A percentile compares a stretch with the other conserved stretches of the same genome.
These are phyloP conservation scores for Fraxinus cuspidata DNA, from an alignment of 257 asterid species.

Conservation along the genomic window DNA sequence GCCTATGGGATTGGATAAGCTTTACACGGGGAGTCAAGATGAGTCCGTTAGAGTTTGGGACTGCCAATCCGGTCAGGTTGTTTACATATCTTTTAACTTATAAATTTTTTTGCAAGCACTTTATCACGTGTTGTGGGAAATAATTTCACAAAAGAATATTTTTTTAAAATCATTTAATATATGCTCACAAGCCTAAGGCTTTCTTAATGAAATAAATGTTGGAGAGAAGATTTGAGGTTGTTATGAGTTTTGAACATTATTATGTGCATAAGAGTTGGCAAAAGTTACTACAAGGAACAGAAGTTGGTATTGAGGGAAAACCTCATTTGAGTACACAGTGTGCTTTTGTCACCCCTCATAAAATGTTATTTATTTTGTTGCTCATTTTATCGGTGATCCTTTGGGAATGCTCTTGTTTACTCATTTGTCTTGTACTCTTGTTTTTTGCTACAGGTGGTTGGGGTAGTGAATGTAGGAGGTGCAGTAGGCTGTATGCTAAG, in stretches of 20 bases:
- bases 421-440: conserved; percentile 11
- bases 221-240: neutral
- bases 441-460: conserved; percentile 53
- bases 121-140: conserved; percentile 12
- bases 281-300: neutral
- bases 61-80: conserved; percentile 97
- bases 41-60: conserved; percentile 93
- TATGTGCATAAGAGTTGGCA: neutral
- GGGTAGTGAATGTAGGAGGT: conserved; percentile 61
- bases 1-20: conserved; percentile 89
- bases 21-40: conserved; percentile 89
- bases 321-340: neutral
- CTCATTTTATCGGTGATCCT: neutral
- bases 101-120: neutral
- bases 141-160: neutral
- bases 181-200: neutral
- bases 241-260: neutral
- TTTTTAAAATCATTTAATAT: neutral
- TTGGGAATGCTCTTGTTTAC: conserved; percentile 5
- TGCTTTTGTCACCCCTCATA: neutral
- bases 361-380: neutral
- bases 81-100: conserved; percentile 9
- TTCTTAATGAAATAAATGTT: neutral
- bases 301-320: neutral
- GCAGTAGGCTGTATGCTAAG: conserved; percentile 84